Conservation (phyloP, 805 yeast genomes). For the Danielozyma ontarioensis region DNA sequence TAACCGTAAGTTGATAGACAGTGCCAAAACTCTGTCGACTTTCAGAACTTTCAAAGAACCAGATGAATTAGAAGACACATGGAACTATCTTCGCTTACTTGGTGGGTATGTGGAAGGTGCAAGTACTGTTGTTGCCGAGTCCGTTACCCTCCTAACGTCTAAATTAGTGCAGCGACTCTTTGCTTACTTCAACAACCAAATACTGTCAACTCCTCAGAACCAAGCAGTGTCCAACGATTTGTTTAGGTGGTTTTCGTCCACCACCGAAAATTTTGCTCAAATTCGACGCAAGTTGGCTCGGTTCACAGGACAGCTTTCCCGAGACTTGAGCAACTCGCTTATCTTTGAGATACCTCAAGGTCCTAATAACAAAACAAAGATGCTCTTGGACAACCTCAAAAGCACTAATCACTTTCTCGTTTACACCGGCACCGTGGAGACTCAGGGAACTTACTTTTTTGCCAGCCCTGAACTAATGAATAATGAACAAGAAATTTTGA, state of each 20-base stretch:
- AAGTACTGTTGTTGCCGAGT: constrained; percentile 74
- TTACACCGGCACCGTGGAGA: constrained; percentile 66
- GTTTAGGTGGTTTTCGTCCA: constrained; percentile 60
- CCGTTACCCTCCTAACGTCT: constrained; percentile 59
- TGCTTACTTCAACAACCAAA: constrained; percentile 67
- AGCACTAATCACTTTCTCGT: constrained; percentile 71
- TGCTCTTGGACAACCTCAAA: constrained; percentile 52
- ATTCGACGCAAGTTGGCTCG: constrained; percentile 78
- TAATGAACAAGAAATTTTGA: constrained; percentile 33
- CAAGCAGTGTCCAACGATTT: constrained; percentile 32
- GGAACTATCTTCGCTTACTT: constrained; percentile 70
- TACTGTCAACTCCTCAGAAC: constrained; percentile 42
- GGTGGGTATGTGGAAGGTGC: constrained; percentile 80
- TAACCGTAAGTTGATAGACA: constrained; percentile 72
- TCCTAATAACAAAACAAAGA: constrained; percentile 42
- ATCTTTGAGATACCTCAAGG: constrained; percentile 46
- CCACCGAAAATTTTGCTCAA: constrained; percentile 68
- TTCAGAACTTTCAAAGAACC: constrained; percentile 88
- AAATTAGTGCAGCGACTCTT: constrained; percentile 65
- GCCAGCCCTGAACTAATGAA: constrained; percentile 58
- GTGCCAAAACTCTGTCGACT: constrained; percentile 55
- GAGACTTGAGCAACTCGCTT: constrained; percentile 69
- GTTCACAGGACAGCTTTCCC: constrained; percentile 62
- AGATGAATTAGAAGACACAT: constrained; percentile 79
- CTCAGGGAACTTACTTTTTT: constrained; percentile 72